phyloP scores from a whole-genome alignment of 2,329 filamentous ascomycete genomes.

The Clonostachys sp. region DNA sequence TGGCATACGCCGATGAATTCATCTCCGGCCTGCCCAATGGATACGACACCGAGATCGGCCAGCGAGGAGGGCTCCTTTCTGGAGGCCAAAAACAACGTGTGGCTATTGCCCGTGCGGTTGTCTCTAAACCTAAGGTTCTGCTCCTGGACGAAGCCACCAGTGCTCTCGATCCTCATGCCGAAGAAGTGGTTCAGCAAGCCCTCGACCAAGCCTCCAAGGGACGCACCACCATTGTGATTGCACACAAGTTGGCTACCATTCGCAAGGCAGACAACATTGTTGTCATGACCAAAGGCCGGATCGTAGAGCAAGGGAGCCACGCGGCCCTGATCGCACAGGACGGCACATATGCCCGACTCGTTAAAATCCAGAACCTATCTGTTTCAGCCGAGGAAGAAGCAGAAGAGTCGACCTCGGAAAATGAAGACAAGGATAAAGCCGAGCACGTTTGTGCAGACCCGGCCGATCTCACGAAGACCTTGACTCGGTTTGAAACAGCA shows the following conservation, averaged over 20 bases:
- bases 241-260: conserved; percentile 92
- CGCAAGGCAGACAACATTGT: conserved; percentile 93
- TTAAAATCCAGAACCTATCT: conserved; percentile 63
- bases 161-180: conserved; percentile 88
- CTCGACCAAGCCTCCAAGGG: conserved; percentile 81
- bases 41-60: conserved; percentile 93
- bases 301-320: conserved; percentile 89
- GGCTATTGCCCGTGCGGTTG: conserved; percentile 85
- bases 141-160: conserved; percentile 94
- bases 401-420: conserved; percentile 7
- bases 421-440: background rate
- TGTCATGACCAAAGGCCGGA: conserved; percentile 80
- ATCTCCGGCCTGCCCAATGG: conserved; percentile 76
- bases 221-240: conserved; percentile 92
- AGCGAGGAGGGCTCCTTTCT: conserved; percentile 86
- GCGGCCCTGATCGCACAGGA: conserved; percentile 64
- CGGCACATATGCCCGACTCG: conserved; percentile 77
- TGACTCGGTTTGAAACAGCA: conserved; percentile 21
- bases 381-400: conserved; percentile 4
- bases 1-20: conserved; percentile 93
- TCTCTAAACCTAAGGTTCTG: conserved; percentile 87
- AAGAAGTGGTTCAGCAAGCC: conserved; percentile 90
- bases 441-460: conserved; percentile 2
- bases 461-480: conserved; percentile 16
- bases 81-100: conserved; percentile 97